phyloP scores from a whole-genome alignment of 495 filamentous ascomycete genomes.

The Aspergillus kassunensis region DNA sequence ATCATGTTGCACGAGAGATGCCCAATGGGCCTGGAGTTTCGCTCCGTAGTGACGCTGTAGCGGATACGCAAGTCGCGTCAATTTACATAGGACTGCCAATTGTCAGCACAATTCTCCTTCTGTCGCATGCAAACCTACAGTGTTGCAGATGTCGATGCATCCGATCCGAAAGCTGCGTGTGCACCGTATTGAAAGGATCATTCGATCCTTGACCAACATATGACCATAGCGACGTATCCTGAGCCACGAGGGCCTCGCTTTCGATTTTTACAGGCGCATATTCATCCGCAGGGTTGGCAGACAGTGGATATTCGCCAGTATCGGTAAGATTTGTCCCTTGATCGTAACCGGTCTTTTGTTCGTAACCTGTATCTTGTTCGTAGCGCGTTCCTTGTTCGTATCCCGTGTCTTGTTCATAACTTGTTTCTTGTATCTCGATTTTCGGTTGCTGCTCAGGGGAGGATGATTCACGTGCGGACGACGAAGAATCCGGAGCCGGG shows the following conservation, averaged over 20 bases:
- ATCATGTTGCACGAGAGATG: conserved; percentile 35
- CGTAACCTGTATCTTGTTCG: no score
- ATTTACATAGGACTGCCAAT: conserved; percentile 35
- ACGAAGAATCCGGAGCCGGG: neutral
- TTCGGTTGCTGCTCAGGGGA: conserved; percentile 19
- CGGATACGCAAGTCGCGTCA: conserved; percentile 40
- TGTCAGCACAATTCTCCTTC: conserved; percentile 1
- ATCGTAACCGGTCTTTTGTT: no score
- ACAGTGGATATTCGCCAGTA: conserved; percentile 15
- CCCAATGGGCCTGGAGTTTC: conserved; percentile 41
- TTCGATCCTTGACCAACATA: conserved; percentile 32
- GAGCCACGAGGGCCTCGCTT: conserved; percentile 12
- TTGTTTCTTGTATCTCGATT: no score
- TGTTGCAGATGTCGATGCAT: conserved; percentile 42
- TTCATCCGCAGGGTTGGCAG: conserved; percentile 11
- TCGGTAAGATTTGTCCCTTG: neutral
- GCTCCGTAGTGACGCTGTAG: conserved; percentile 36
- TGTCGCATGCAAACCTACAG: conserved; percentile 27
- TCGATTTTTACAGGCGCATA: conserved; percentile 8
- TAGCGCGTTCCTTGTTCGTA: no score
- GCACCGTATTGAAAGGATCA: conserved; percentile 41
- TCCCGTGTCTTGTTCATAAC: no score
- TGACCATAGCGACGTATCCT: conserved; percentile 20
- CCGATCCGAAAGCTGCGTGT: conserved; percentile 40
- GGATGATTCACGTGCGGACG: conserved; percentile 5